Percentiles rank a stretch among this genome's conserved stretches.
These are phyloP conservation scores for Schizochytrium sp. DNA, from an alignment of 108 stramenopile species.

Conservation along the genomic window DNA sequence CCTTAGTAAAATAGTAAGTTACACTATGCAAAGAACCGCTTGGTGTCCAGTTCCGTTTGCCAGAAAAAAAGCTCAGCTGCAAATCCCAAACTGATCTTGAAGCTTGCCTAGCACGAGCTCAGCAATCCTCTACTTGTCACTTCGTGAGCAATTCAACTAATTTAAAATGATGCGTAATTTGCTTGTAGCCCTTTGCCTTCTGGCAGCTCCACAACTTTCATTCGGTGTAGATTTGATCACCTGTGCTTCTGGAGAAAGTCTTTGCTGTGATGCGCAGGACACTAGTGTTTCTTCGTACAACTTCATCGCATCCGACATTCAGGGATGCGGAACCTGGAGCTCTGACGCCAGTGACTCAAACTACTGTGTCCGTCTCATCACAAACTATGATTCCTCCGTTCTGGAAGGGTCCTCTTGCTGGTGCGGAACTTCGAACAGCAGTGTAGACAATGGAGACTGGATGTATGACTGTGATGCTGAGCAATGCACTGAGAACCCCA, in stretches of 20 bases:
- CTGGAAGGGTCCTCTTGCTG: background rate
- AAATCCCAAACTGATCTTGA: background rate
- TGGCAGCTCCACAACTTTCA: background rate
- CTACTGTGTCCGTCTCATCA: conserved; percentile 7
- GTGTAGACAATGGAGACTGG: background rate
- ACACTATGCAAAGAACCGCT: no score
- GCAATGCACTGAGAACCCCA: background rate
- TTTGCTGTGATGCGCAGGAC: conserved; percentile 19
- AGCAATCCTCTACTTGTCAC: no score
- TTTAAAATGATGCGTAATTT: background rate
- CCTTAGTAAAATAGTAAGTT: no score
- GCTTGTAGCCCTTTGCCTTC: background rate
- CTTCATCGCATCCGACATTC: background rate
- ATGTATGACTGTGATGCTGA: conserved; percentile 3
- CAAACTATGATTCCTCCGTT: background rate
- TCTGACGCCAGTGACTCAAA: background rate
- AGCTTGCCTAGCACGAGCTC: background rate
- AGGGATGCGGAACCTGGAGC: background rate
- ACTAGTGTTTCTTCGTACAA: background rate
- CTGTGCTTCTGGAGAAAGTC: background rate
- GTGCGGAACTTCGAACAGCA: background rate
- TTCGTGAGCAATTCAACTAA: background rate
- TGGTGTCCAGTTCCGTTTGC: no score
- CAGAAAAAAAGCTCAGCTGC: no score
- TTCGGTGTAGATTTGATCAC: background rate